Evolutionary conservation across 2,329 filamentous ascomycete species (phyloP), one percentile per base, ranked within the genome.

Genomic region (Stenocarpella maydis): DNA sequence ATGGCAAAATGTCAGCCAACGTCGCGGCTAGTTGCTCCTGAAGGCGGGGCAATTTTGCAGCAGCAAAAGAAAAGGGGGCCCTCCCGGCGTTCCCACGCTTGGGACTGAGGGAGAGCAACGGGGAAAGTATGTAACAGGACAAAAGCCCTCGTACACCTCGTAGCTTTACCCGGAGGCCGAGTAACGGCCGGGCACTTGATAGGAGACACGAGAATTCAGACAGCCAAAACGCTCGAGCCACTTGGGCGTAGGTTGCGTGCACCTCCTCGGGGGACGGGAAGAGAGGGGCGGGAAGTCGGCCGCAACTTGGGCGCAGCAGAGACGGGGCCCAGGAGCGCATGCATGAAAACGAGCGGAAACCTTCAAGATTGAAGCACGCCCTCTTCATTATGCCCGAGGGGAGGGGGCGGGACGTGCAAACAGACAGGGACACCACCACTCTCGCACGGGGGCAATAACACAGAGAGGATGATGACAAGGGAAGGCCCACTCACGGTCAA

Each of bases 401-500:
- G 34, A 37, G 34, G 34, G 10, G 26, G 49, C 19, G 19, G 41
- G 19, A 45, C 43, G 58, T 34, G 47, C n/a, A 39, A 37, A 37
- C 10, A 8, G 43, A 4, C 8, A 4, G 17, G 45, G 31, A 34
- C 31, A 9, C 31, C 31, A 34, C n/a, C n/a, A n/a, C n/a, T 34
- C 9, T 34, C 31, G 4, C 31, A 9, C 31, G 31, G 4, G 31
- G 31, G 31, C 31, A 34, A 34, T 8, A 21, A 39, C 8, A 9
- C 55, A 24, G n/a, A 50, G n/a, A n/a, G 19, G 34, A 37, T 9
- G 34, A 37, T 37, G 34, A 37, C 9, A 37, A 37, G 34, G 9
- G 34, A 37, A 37, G 34, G 34, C 10, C 10, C 34, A 74, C 76
- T 74, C 68, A 81, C 80, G 75, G 67, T 76, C 77, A 4, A 78